These are phyloP conservation scores for Suillus sp. DNA, from an alignment of 768 basidiomycete species.

Conservation along the genomic window DNA sequence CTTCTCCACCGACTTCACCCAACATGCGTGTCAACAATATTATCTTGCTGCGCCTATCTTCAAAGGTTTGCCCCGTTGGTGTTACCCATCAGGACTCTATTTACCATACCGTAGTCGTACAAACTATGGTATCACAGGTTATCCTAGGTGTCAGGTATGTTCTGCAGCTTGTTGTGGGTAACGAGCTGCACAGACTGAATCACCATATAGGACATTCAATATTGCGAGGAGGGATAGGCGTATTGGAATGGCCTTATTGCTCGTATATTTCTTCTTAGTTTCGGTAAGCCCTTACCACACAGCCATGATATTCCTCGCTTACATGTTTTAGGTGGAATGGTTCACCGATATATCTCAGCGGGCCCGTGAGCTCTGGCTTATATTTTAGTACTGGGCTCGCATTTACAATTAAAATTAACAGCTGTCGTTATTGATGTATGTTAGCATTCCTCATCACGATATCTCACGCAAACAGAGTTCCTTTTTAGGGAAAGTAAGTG, in stretches of 20 bases:
- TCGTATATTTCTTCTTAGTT: slow-evolving; percentile 43
- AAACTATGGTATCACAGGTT: not conserved
- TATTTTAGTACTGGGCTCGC: slow-evolving; percentile 8
- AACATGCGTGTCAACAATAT: slow-evolving; percentile 1
- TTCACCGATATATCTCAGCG: slow-evolving; percentile 54
- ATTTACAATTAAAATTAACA: slow-evolving; percentile 17
- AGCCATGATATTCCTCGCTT: not conserved
- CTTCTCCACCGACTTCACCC: not conserved
- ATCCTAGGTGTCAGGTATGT: slow-evolving; percentile 1
- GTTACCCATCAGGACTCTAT: not conserved
- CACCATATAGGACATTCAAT: slow-evolving; percentile 50
- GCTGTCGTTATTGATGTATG: slow-evolving; percentile 27
- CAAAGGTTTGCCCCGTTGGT: not conserved
- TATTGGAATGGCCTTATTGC: slow-evolving; percentile 42
- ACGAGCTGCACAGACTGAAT: not conserved
- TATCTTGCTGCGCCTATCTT: not conserved
- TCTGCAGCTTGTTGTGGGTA: not conserved
- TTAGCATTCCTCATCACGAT: slow-evolving; percentile 4
- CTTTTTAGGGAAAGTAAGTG: slow-evolving; percentile 39
- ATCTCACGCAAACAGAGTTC: slow-evolving; percentile 7
- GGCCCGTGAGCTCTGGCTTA: slow-evolving; percentile 43
- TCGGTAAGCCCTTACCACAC: slow-evolving; percentile 39
- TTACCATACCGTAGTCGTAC: not conserved
- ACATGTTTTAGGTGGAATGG: slow-evolving; percentile 53
- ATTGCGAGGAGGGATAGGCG: slow-evolving; percentile 48